Evolutionary conservation across 2,329 filamentous ascomycete species (phyloP).

Genomic region (Fusarium anthophilum): DNA sequence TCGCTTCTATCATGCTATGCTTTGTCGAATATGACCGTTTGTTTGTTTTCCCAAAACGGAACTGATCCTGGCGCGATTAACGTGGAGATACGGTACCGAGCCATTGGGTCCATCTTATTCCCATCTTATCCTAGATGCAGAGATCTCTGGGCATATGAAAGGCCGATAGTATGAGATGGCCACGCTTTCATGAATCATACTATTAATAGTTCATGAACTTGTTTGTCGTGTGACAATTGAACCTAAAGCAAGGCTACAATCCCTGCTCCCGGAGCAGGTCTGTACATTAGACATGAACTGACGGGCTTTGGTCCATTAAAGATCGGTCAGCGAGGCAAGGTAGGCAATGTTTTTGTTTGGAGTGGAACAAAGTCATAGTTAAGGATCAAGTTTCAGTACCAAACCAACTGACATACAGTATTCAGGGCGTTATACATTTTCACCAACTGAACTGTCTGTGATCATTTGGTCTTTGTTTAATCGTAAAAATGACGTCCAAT

Average conservation of each 20-base stretch:
- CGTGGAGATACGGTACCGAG: constrained; percentile 8
- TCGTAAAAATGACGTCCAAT: constrained; percentile 10
- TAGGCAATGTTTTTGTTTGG: neutral
- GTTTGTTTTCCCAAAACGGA: neutral
- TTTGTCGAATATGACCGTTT: neutral
- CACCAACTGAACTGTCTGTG: neutral
- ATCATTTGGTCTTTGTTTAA: neutral
- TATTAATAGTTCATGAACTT: neutral
- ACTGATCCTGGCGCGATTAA: neutral
- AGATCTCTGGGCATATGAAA: neutral
- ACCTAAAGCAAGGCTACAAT: constrained; percentile 12
- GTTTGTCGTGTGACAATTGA: constrained; percentile 1
- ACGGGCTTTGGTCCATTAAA: neutral
- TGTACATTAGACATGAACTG: neutral
- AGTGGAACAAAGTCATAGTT: constrained; percentile 7
- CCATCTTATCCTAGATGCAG: neutral
- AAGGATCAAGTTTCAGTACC: neutral
- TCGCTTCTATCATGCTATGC: constrained; percentile 2
- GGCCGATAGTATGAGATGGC: neutral
- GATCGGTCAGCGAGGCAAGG: constrained; percentile 1
- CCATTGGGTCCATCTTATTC: neutral
- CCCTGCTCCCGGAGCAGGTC: constrained; percentile 16
- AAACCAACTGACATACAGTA: neutral
- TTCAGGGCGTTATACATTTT: neutral
- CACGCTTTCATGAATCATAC: neutral